phyloP scores from a whole-genome alignment of 495 filamentous ascomycete genomes.

The Endocarpon pusillum region DNA sequence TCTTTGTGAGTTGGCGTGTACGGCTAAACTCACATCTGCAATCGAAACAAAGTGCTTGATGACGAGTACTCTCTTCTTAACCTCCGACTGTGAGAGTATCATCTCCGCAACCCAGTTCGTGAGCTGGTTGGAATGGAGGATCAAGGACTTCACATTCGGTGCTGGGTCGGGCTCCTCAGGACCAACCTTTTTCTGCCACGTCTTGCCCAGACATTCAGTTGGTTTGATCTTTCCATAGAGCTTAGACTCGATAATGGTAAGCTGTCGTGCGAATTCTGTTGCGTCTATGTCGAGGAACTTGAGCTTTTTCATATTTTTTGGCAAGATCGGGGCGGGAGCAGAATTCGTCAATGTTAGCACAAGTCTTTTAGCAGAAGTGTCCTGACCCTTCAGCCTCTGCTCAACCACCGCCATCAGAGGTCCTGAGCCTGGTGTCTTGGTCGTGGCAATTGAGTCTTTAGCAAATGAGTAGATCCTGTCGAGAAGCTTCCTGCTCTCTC shows the following conservation, averaged over 20 bases:
- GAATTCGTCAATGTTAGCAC: slow-evolving; percentile 67
- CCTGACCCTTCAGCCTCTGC: slow-evolving; percentile 70
- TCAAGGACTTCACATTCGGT: slow-evolving; percentile 85
- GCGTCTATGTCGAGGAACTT: slow-evolving; percentile 97
- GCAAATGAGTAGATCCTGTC: slow-evolving; percentile 81
- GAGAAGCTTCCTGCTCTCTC: slow-evolving; percentile 67
- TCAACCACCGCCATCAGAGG: slow-evolving; percentile 72
- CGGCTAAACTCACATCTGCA: slow-evolving; percentile 63
- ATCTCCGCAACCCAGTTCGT: slow-evolving; percentile 99
- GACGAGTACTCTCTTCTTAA: slow-evolving; percentile 88
- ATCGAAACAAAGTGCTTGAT: slow-evolving; percentile 97
- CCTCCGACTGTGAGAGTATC: slow-evolving; percentile 85
- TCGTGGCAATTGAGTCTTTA: slow-evolving; percentile 77
- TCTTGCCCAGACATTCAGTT: slow-evolving; percentile 93
- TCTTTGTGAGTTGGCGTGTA: no score
- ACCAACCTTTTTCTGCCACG: slow-evolving; percentile 85
- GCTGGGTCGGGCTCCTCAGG: slow-evolving; percentile 78
- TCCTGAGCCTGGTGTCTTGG: slow-evolving; percentile 72
- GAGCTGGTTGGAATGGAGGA: slow-evolving; percentile 93
- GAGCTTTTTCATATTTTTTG: slow-evolving; percentile 98
- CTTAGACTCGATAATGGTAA: slow-evolving; percentile 91
- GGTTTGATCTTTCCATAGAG: slow-evolving; percentile 91
- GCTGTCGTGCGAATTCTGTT: slow-evolving; percentile 84
- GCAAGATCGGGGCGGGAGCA: slow-evolving; percentile 74
- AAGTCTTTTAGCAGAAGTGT: slow-evolving; percentile 69